phyloP scores from a whole-genome alignment of 495 filamentous ascomycete species.

The Annulohypoxylon nitens region DNA sequence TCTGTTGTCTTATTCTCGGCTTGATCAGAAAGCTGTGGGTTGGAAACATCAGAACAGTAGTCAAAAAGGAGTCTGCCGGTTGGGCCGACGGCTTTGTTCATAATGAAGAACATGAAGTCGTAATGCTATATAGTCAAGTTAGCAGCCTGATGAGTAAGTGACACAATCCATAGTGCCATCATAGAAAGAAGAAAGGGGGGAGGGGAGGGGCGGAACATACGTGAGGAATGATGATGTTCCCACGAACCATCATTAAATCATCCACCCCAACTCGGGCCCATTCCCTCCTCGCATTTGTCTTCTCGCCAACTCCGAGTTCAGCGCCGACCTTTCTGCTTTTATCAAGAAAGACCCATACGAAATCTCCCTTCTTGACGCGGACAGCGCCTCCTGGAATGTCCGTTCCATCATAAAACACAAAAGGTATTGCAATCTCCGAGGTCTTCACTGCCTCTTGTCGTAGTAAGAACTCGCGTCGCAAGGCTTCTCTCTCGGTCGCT shows the following conservation, averaged over 20 bases:
- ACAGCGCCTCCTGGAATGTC: conserved; percentile 87
- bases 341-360: conserved; percentile 91
- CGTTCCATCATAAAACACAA: conserved; percentile 98
- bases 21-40: conserved; percentile 9
- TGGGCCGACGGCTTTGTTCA: conserved; percentile 83
- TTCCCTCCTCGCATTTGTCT: conserved; percentile 75
- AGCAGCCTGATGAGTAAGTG: conserved; percentile 20
- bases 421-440: conserved; percentile 91
- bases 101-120: conserved; percentile 96
- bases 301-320: conserved; percentile 78
- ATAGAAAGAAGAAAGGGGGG: too few species aligned
- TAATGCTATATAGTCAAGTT: conserved; percentile 76
- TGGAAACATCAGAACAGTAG: conserved; percentile 69
- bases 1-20: conserved; percentile 32
- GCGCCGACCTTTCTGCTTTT: conserved; percentile 90
- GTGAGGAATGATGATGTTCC: conserved; percentile 93
- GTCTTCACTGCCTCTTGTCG: conserved; percentile 90
- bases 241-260: conserved; percentile 93
- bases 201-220: conserved; percentile 63
- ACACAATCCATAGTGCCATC: not conserved
- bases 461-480: conserved; percentile 85
- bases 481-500: conserved; percentile 80
- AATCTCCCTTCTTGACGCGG: conserved; percentile 92
- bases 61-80: conserved; percentile 80
- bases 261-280: conserved; percentile 97